Conservation (phyloP, 192 early-diverging fungal species). For the Bifiguratus adelaidae region DNA sequence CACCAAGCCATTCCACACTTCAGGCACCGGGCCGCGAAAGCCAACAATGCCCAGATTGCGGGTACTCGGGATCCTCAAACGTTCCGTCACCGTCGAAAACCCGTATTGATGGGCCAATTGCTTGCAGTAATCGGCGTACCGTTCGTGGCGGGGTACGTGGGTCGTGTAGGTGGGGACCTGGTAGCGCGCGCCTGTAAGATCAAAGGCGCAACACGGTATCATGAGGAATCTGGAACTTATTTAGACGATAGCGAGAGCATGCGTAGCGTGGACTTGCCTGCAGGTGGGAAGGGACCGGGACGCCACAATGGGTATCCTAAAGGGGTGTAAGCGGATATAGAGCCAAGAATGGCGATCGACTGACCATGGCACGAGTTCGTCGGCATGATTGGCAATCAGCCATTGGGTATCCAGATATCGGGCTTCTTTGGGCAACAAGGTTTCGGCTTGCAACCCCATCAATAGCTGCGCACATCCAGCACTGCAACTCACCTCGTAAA, state of each 20-base stretch:
- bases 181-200: constrained; percentile 46
- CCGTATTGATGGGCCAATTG: constrained; percentile 41
- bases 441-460: constrained; percentile 37
- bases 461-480: too few relatives aligned
- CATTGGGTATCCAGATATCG: constrained; percentile 47
- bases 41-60: constrained; percentile 70
- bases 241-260: not conserved
- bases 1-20: constrained; percentile 9
- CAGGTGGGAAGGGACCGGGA: constrained; percentile 26
- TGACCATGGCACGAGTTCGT: constrained; percentile 76
- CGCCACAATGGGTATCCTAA: constrained; percentile 66
- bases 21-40: too few relatives aligned
- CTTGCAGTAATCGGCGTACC: constrained; percentile 52
- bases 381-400: constrained; percentile 85
- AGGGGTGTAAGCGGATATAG: not conserved
- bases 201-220: constrained; percentile 80
- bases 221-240: constrained; percentile 46
- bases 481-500: too few relatives aligned
- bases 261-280: constrained; percentile 19
- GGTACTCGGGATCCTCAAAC: constrained; percentile 69
- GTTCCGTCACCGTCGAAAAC: constrained; percentile 48
- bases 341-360: not conserved
- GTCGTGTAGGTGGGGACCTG: constrained; percentile 31
- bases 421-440: constrained; percentile 37
- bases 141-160: constrained; percentile 53